These are phyloP conservation scores for Microdochium paspali DNA, from an alignment of 2,329 filamentous ascomycete species.

Conservation along the genomic window DNA sequence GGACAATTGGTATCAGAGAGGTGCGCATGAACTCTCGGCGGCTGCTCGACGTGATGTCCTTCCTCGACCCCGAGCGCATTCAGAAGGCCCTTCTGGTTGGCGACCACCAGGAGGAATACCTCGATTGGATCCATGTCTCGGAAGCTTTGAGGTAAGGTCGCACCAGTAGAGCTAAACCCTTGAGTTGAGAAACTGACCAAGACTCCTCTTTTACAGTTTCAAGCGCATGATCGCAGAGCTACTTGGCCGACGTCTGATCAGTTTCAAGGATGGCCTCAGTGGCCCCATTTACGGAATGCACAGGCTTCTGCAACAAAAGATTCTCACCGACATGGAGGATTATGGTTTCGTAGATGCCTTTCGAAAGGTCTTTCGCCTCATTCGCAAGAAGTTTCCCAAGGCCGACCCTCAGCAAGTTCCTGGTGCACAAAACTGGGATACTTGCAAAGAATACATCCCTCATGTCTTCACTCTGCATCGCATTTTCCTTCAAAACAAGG, in stretches of 20 bases:
- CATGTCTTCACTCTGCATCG: constrained; percentile 7
- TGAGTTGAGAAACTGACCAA: too few relatives aligned
- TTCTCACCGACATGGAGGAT: constrained; percentile 9
- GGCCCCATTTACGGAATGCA: constrained; percentile 8
- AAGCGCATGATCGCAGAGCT: constrained; percentile 10
- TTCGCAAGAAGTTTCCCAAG: constrained; percentile 6
- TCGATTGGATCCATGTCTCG: constrained; percentile 6
- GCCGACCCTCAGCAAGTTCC: constrained; percentile 5
- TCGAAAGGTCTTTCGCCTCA: constrained; percentile 5
- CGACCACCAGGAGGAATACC: constrained; percentile 7
- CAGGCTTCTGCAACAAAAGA: constrained; percentile 9
- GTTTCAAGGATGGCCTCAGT: constrained; percentile 3
- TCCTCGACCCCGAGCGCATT: constrained; percentile 11
- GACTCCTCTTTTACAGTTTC: too few relatives aligned
- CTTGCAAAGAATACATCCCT: constrained; percentile 8
- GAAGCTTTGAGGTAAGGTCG: constrained; percentile 4
- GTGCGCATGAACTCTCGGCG: constrained; percentile 5
- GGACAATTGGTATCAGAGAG: constrained; percentile 12
- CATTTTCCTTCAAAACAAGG: constrained; percentile 1
- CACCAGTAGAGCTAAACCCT: too few relatives aligned
- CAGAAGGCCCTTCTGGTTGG: constrained; percentile 10
- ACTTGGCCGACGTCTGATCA: constrained; percentile 7
- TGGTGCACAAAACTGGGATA: constrained; percentile 1
- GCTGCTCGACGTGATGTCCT: constrained; percentile 11
- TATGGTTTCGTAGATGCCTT: constrained; percentile 8